Conservation (phyloP, 2,329 filamentous ascomycete genomes). For the Coccinonectria pachysandricola region DNA sequence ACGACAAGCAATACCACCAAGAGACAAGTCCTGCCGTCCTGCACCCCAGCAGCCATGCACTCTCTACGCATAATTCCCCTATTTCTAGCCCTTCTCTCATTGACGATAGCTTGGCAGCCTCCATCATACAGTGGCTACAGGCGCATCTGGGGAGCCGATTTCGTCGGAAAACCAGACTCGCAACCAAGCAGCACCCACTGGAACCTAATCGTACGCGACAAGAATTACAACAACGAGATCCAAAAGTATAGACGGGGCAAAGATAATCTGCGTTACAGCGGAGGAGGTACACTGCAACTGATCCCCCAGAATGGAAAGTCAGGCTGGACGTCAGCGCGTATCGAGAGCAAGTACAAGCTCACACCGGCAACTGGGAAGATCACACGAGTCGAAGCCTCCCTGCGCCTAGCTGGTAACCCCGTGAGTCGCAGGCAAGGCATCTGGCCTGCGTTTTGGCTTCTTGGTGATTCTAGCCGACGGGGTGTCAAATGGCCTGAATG, state of each 20-base stretch:
- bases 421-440: conserved; percentile 38
- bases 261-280: conserved; percentile 40
- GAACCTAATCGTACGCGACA: conserved; percentile 29
- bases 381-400: conserved; percentile 34
- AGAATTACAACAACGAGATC: conserved; percentile 41
- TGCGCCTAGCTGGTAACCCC: conserved; percentile 36
- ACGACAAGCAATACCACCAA: too few species aligned
- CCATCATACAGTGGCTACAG: conserved; percentile 30
- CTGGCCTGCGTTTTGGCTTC: conserved; percentile 50
- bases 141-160: conserved; percentile 33
- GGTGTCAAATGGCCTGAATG: conserved; percentile 41
- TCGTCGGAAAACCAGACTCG: conserved; percentile 26
- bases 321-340: conserved; percentile 45
- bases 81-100: conserved; percentile 20
- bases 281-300: conserved; percentile 39
- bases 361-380: conserved; percentile 35
- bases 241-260: conserved; percentile 37
- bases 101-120: conserved; percentile 26
- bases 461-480: conserved; percentile 38
- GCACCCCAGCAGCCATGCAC: too few species aligned
- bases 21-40: too few species aligned
- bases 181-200: conserved; percentile 28
- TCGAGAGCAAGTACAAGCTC: conserved; percentile 39
- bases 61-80: too few species aligned
- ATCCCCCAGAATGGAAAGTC: conserved; percentile 32